Conservation (phyloP, 2,329 filamentous ascomycete genomes). For the Phialemonium atrogriseum region DNA sequence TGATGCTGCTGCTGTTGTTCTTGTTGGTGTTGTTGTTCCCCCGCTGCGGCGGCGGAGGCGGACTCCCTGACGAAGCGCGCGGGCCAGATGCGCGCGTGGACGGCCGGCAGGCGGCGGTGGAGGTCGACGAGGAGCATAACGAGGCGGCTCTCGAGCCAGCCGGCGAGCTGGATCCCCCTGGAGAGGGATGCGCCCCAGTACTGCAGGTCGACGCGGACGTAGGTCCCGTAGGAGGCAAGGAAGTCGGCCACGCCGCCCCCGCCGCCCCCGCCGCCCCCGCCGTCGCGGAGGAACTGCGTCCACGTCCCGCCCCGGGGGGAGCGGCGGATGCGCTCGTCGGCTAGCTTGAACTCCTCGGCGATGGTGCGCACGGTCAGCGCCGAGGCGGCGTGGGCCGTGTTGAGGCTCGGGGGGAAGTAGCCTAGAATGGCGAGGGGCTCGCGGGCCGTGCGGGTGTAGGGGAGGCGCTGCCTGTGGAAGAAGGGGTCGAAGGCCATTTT, state of each 20-base stretch:
- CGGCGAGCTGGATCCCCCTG: conserved; percentile 46
- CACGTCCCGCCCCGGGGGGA: conserved; percentile 28
- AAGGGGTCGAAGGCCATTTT: conserved; percentile 51
- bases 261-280: conserved; percentile 3
- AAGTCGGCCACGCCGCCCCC: conserved; percentile 27
- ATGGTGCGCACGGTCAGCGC: conserved; percentile 42
- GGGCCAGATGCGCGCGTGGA: conserved; percentile 55
- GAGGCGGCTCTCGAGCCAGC: conserved; percentile 57
- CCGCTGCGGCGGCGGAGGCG: conserved; percentile 7
- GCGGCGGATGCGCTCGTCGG: conserved; percentile 27
- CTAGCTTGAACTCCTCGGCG: conserved; percentile 40
- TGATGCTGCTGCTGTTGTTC: too few relatives aligned
- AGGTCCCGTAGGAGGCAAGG: conserved; percentile 41
- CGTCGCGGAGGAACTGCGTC: conserved; percentile 28
- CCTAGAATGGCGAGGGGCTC: conserved; percentile 58
- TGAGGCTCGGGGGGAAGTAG: conserved; percentile 52
- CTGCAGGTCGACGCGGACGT: conserved; percentile 52
- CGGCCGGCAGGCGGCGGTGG: conserved; percentile 37
- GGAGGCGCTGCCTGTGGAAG: conserved; percentile 38
- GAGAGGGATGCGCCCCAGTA: conserved; percentile 55
- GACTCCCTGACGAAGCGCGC: conserved; percentile 44
- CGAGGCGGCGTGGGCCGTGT: conserved; percentile 48
- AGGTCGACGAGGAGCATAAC: conserved; percentile 51
- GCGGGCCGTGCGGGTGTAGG: conserved; percentile 44
- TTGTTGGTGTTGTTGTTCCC: too few relatives aligned